These are phyloP conservation scores for Ascochyta lentis DNA, from an alignment of 2,329 filamentous ascomycete species.

Conservation along the genomic window DNA sequence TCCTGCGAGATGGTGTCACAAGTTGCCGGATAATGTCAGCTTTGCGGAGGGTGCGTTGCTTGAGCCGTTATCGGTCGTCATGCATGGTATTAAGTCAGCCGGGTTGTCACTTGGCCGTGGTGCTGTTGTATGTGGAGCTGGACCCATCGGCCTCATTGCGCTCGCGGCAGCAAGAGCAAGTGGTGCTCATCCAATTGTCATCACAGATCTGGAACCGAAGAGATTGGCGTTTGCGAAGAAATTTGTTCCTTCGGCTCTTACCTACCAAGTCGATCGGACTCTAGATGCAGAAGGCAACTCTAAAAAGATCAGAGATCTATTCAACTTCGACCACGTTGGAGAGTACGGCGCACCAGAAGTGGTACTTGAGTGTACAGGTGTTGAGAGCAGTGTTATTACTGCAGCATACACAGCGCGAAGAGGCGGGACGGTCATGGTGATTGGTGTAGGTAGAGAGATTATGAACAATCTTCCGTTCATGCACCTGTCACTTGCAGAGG, in stretches of 20 bases:
- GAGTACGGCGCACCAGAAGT: constrained; percentile 66
- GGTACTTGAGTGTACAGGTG: constrained; percentile 70
- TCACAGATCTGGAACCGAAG: constrained; percentile 66
- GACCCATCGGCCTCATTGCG: constrained; percentile 69
- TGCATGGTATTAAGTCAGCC: constrained; percentile 65
- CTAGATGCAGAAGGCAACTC: constrained; percentile 60
- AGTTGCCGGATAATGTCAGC: constrained; percentile 62
- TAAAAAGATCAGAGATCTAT: constrained; percentile 60
- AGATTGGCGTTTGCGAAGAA: constrained; percentile 65
- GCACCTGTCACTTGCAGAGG: constrained; percentile 68
- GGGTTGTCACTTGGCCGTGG: constrained; percentile 62
- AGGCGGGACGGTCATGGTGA: constrained; percentile 68
- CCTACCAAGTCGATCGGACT: constrained; percentile 60
- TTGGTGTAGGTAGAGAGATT: constrained; percentile 66
- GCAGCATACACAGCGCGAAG: constrained; percentile 64
- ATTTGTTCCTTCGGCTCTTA: constrained; percentile 61
- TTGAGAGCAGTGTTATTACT: constrained; percentile 68
- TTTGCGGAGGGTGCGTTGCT: constrained; percentile 68
- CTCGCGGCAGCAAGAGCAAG: constrained; percentile 67
- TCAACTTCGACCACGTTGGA: constrained; percentile 51
- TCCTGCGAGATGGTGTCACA: constrained; percentile 61
- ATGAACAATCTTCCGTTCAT: constrained; percentile 73
- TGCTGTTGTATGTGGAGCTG: constrained; percentile 62
- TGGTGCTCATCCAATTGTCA: constrained; percentile 68
- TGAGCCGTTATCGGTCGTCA: constrained; percentile 68